phyloP scores from a whole-genome alignment of 2,329 filamentous ascomycete species.

The Colletotrichum cordylinicola region DNA sequence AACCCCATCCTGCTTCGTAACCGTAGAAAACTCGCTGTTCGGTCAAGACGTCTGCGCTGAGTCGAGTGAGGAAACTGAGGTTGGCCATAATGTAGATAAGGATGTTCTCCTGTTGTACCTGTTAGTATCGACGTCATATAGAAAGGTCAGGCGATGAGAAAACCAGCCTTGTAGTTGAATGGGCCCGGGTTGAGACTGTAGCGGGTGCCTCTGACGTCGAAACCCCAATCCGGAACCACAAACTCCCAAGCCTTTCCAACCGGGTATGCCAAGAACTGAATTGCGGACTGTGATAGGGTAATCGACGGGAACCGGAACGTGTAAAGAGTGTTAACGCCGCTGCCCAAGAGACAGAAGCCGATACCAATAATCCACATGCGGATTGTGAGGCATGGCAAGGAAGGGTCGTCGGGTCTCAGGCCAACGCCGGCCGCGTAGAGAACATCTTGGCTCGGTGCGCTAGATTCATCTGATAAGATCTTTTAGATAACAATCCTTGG shows the following conservation, averaged over 20 bases:
- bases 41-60: constrained; percentile 38
- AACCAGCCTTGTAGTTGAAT: constrained; percentile 35
- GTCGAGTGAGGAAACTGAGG: constrained; percentile 43
- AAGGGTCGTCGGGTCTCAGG: constrained; percentile 30
- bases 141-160: not conserved
- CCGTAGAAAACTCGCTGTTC: constrained; percentile 47
- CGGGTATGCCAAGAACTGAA: constrained; percentile 49
- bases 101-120: constrained; percentile 36
- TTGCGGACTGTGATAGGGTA: constrained; percentile 36
- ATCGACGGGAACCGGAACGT: constrained; percentile 40
- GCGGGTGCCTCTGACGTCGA: constrained; percentile 28
- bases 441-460: constrained; percentile 24
- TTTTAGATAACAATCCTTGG: not conserved
- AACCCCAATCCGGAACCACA: constrained; percentile 32
- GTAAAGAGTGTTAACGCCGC: constrained; percentile 45
- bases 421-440: constrained; percentile 35
- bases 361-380: constrained; percentile 45
- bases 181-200: constrained; percentile 45
- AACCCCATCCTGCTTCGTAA: constrained; percentile 48
- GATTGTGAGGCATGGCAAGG: constrained; percentile 38
- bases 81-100: constrained; percentile 51
- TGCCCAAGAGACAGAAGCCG: constrained; percentile 40
- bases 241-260: constrained; percentile 44
- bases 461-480: constrained; percentile 11
- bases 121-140: rapidly evolving